phyloP scores from a whole-genome alignment of 441 rosid genomes.

The Pelargonium cotyledonis region DNA sequence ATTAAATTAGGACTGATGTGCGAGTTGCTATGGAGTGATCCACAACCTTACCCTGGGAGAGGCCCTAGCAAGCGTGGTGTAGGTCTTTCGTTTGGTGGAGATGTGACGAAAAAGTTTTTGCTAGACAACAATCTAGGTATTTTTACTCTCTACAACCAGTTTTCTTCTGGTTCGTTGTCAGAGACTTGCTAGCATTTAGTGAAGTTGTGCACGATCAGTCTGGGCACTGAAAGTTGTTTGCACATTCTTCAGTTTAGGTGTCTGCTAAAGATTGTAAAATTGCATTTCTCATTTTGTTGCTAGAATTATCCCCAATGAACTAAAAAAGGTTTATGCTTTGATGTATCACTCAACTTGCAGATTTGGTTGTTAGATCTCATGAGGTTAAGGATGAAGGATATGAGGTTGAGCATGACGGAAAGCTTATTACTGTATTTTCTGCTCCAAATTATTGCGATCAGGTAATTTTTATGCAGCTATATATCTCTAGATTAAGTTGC shows the following conservation, averaged over 20 bases:
- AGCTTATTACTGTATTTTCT: conserved; percentile 90
- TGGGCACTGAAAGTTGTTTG: not conserved
- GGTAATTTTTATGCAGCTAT: conserved; percentile 36
- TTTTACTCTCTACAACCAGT: not conserved
- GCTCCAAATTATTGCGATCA: conserved; percentile 99
- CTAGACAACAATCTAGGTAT: conserved; percentile 83
- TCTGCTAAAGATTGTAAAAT: not conserved
- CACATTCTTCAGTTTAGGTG: not conserved
- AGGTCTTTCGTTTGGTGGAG: conserved; percentile 92
- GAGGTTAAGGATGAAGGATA: conserved; percentile 98
- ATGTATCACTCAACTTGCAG: conserved; percentile 34
- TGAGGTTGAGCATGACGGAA: conserved; percentile 95
- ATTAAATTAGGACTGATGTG: conserved; percentile 73
- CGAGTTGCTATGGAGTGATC: conserved; percentile 97
- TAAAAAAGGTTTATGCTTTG: not conserved
- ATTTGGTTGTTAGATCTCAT: conserved; percentile 82
- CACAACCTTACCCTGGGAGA: conserved; percentile 90
- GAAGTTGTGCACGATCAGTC: not conserved
- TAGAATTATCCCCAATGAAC: not conserved
- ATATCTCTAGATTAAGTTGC: not conserved
- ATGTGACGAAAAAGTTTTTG: conserved; percentile 77
- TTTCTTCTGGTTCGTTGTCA: conserved; percentile 10
- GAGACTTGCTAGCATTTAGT: conserved; percentile 5
- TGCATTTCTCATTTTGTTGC: too few species aligned
- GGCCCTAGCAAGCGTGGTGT: conserved; percentile 99